Evolutionary conservation across 2,329 filamentous ascomycete genomes (phyloP), one percentile per base, ranked within the genome.

Genomic region (Clarireedia hainanense): DNA sequence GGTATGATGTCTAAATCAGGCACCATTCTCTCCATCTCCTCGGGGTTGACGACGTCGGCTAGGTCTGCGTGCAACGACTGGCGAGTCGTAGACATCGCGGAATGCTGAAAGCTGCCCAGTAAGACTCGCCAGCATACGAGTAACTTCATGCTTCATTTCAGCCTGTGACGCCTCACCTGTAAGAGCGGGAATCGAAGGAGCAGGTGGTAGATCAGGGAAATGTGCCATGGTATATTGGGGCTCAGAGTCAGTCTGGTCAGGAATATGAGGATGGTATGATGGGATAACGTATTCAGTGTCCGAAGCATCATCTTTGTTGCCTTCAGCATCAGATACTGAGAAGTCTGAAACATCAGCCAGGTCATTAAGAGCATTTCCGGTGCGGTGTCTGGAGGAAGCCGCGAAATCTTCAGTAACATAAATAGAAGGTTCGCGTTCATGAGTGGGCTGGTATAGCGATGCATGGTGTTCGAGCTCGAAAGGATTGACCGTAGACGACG

Each of bases 401-500:
- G 78, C 74, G 6, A 77, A 80, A 57, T 82, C 80, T 58, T 84
- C 81, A 1, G 79, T 79, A 9, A 84, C 76, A 63, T 84, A 84
- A 47, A 84, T 81, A 2, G 52, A 30, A 7, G 52, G 53, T 17
- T 47, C 55, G 37, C 50, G 47, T 12, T 50, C 52, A 34, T 53
- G 64, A 4, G 71, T 36, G 43, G 72, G 64, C 47, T 67, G 72
- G 59, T 82, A 81, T 1, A 83, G 69, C 1, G 80, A 83, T 1
- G 80, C 73, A 61, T 84, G 81, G n/a, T 78, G 76, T 66, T 86
- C 83, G 3, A 85, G 73, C 54, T 84, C 80, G 56, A 85, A 85
- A 0, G 82, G 80, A 61, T 81, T 81, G 2, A 73, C 75, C 12
- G 75, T 73, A 26, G 79, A 76, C 34, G 79, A 67, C 56, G 83